Conservation (phyloP, 192 early-diverging fungal genomes). For the Backusella liffmaniae region DNA sequence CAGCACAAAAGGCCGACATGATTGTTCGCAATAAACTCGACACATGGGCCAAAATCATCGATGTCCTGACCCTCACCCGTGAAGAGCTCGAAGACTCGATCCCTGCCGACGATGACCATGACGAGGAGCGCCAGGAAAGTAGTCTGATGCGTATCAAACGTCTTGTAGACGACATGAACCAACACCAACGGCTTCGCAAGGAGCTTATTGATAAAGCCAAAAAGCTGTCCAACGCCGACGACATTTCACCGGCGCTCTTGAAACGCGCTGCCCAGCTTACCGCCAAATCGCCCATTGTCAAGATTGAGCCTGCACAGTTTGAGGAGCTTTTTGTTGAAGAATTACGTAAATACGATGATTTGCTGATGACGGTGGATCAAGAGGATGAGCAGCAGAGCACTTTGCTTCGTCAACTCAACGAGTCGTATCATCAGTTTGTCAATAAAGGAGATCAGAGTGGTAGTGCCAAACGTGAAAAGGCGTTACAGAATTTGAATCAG, state of each 20-base stretch:
- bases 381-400: slow-evolving; percentile 62
- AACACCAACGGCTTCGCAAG: slow-evolving; percentile 23
- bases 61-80: slow-evolving; percentile 40
- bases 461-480: slow-evolving; percentile 70
- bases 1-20: slow-evolving; percentile 58
- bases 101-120: slow-evolving; percentile 7
- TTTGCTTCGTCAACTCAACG: slow-evolving; percentile 55
- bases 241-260: slow-evolving; percentile 70
- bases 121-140: background rate
- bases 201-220: slow-evolving; percentile 68
- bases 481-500: slow-evolving; percentile 72
- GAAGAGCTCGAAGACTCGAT: slow-evolving; percentile 39
- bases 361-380: slow-evolving; percentile 53
- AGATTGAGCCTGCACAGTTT: slow-evolving; percentile 75
- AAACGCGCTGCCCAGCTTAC: slow-evolving; percentile 66
- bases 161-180: slow-evolving; percentile 20
- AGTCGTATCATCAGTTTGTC: slow-evolving; percentile 67
- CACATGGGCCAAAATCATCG: slow-evolving; percentile 56
- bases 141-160: slow-evolving; percentile 16
- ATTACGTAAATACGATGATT: slow-evolving; percentile 70
- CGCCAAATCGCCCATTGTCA: slow-evolving; percentile 56
- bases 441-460: slow-evolving; percentile 55
- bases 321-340: slow-evolving; percentile 73
- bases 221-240: slow-evolving; percentile 67
- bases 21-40: slow-evolving; percentile 59